Percentiles rank a stretch among this genome's conserved stretches.
Conservation (phyloP, 2,329 filamentous ascomycete genomes). For the Rutstroemia sydowiana region DNA sequence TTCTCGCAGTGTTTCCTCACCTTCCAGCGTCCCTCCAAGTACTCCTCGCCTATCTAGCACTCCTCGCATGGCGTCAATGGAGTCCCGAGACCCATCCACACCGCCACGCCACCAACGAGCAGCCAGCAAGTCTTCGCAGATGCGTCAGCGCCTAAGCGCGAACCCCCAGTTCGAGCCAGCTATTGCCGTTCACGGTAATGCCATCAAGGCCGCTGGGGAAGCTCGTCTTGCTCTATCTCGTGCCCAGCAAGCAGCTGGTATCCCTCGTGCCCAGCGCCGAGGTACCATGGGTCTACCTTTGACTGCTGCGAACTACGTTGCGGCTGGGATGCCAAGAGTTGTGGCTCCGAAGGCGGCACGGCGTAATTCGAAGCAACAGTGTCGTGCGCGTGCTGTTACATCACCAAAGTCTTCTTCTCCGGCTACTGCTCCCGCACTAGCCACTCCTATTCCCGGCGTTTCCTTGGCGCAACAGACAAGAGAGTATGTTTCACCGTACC, state of each 20-base stretch:
- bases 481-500: no score
- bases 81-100: background rate
- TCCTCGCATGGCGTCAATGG: background rate
- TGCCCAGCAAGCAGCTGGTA: slow-evolving; percentile 3
- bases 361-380: no score
- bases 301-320: slow-evolving; percentile 6
- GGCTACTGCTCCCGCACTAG: no score
- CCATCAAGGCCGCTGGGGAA: background rate
- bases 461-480: no score
- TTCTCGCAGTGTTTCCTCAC: background rate
- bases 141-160: slow-evolving; percentile 3
- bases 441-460: no score
- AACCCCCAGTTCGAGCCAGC: slow-evolving; percentile 6
- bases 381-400: no score
- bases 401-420: no score
- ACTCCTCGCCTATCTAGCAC: background rate
- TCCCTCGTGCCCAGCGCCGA: background rate
- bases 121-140: background rate
- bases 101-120: no score
- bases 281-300: slow-evolving; percentile 5
- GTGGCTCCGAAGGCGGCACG: no score
- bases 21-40: background rate
- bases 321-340: slow-evolving; percentile 8
- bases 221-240: background rate
- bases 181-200: background rate